A percentile compares a stretch with the other conserved stretches of the same genome.
phyloP scores from a whole-genome alignment of 306 rosid genomes.

The Rosa multiflora region DNA sequence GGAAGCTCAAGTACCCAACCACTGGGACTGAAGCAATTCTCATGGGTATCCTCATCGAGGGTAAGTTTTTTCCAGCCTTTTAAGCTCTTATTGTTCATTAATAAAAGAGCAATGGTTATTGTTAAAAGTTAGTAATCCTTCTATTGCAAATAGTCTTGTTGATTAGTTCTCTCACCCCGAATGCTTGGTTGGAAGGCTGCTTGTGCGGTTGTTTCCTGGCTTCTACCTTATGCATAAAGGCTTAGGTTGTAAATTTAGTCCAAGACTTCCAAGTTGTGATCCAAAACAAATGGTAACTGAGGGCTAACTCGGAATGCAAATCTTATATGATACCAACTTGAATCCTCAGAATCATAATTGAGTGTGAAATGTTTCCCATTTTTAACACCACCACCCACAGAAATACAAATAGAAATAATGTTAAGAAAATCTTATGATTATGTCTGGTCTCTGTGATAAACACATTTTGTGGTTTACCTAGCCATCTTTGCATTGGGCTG shows the following conservation, averaged over 20 bases:
- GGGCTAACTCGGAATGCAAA: neutral
- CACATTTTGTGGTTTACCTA: slow-evolving; percentile 6
- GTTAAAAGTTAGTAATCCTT: neutral
- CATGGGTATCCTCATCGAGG: slow-evolving; percentile 76
- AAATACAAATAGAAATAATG: neutral
- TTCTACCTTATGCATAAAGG: neutral
- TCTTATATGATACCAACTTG: neutral
- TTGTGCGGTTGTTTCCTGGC: neutral
- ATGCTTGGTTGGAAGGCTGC: neutral
- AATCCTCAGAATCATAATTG: neutral
- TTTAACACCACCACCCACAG: neutral
- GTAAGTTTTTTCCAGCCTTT: slow-evolving; percentile 25
- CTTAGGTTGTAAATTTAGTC: neutral
- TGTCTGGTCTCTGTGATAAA: neutral
- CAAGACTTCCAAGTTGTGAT: neutral
- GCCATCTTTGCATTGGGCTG: slow-evolving; percentile 10
- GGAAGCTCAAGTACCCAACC: slow-evolving; percentile 58
- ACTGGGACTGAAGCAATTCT: slow-evolving; percentile 74
- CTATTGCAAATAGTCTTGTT: too few relatives aligned
- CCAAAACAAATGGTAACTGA: neutral
- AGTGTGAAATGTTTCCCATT: neutral
- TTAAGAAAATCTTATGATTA: neutral
- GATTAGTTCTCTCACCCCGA: neutral
- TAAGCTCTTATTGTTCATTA: neutral
- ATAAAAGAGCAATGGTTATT: neutral